Base-by-base conservation (phyloP, 108 stramenopile species). In the Fragilaria radians region DNA sequence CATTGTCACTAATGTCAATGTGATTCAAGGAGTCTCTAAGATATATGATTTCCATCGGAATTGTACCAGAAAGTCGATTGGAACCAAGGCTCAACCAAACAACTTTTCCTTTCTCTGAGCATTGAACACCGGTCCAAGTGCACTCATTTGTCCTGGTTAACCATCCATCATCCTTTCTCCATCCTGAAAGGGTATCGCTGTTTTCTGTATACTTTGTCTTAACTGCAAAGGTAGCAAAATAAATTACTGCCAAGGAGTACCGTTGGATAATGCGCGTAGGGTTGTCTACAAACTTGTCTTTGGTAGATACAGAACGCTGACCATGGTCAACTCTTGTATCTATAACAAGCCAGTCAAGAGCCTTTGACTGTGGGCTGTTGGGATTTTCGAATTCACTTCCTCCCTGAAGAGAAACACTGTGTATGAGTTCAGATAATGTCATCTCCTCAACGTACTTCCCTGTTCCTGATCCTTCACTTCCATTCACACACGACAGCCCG, bases 61-160 rank as follows among this genome's bases (percentile, higher is more conserved):
- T 29, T 26, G 57, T 61, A 29, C 76, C 76, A 11, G 61, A 61
- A 0, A 77, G 42, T 5, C 67, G 59, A 32, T 77, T 77, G 18
- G 49, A 48, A 57, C 61, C 66, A 21, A 77, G 59, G 9, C 69
- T 64, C 28, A 84, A 54, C 26, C 54, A 65, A 11, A 26, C 5
- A 14, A 83, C 73, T 17, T 68, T 63, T 9, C 76, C 50, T 0
- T 52, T 59, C 29, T 72, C 45, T n/a, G n/a, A 32, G 54, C 85
- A 86, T 5, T 57, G 65, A 54, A 86, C 67, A 29, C 81, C 81
- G 45, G 59, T 65, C 85, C 85, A 86, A n/a, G 34, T 26, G 34
- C 85, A 86, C 49, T 79, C 76, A 49, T 72, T 48, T 24, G 32
- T 27, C 24, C 45, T 52, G 17, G 55, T 76, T 66, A 85, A 32